These are phyloP conservation scores for Pelargonium nanum DNA, from an alignment of 345 rosid species.

Conservation along the genomic window DNA sequence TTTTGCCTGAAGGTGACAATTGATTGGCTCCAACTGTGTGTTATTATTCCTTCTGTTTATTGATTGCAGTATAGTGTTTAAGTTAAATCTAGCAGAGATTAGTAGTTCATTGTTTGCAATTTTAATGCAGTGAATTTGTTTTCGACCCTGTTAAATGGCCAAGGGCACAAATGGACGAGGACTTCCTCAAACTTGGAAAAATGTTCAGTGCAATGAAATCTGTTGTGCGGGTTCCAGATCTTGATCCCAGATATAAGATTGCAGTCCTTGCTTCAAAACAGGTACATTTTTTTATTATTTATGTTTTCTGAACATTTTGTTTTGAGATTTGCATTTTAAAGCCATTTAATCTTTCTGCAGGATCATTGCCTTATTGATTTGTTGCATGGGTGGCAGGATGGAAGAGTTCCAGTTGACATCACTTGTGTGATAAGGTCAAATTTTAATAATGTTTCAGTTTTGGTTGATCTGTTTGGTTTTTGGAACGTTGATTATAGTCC, in stretches of 20 bases:
- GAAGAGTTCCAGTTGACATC: constrained; percentile 78
- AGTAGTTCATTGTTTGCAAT: background rate
- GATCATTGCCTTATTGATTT: constrained; percentile 87
- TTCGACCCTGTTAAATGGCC: constrained; percentile 79
- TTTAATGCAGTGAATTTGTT: constrained; percentile 48
- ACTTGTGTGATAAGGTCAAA: constrained; percentile 78
- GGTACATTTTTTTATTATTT: constrained; percentile 25
- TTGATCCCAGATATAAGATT: constrained; percentile 79
- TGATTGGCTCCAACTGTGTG: background rate
- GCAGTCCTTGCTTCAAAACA: constrained; percentile 83
- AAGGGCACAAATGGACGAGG: constrained; percentile 57
- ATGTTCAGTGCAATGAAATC: constrained; percentile 53
- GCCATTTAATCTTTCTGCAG: constrained; percentile 28
- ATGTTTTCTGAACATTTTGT: background rate
- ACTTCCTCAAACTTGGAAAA: constrained; percentile 51
- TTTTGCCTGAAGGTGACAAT: background rate
- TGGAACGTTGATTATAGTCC: constrained; percentile 8
- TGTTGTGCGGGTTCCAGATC: constrained; percentile 62
- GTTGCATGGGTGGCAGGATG: constrained; percentile 85
- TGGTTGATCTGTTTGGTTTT: background rate
- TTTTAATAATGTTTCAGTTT: background rate
- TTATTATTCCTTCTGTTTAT: constrained; percentile 1
- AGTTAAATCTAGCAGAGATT: background rate
- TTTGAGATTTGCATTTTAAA: background rate
- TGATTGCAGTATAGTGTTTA: background rate